These are phyloP conservation scores for Xylariaceae sp. DNA, from an alignment of 2,329 filamentous ascomycete species.

Conservation along the genomic window DNA sequence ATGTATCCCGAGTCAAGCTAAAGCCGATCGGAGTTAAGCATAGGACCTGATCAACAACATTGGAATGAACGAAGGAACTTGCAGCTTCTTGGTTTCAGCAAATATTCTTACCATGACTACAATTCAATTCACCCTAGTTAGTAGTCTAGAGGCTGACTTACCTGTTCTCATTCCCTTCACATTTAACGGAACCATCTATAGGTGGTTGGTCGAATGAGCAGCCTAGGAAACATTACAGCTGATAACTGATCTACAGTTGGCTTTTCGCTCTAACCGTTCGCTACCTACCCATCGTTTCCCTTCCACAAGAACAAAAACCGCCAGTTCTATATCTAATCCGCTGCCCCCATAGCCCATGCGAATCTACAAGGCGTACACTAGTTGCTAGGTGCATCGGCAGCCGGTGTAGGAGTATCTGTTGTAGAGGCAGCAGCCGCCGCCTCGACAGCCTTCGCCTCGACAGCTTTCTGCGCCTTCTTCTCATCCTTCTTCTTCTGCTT, in stretches of 20 bases:
- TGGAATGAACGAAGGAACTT: no score
- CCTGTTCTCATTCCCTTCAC: no score
- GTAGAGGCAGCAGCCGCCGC: slow-evolving; percentile 3
- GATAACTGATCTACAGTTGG: no score
- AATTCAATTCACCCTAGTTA: no score
- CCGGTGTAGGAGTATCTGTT: neutral
- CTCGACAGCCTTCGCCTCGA: slow-evolving; percentile 13
- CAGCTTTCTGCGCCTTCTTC: slow-evolving; percentile 37
- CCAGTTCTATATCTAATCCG: neutral
- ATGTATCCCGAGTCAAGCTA: neutral
- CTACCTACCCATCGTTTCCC: no score
- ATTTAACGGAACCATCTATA: no score
- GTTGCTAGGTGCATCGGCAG: neutral
- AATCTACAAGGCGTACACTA: neutral
- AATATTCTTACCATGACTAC: no score
- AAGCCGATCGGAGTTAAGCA: slow-evolving; percentile 7
- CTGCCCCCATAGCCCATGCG: neutral
- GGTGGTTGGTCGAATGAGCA: no score
- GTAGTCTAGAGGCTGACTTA: no score
- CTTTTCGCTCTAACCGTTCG: no score
- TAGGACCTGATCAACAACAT: no score
- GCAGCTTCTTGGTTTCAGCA: neutral
- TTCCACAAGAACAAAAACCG: neutral
- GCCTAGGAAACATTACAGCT: no score
- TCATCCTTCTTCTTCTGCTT: slow-evolving; percentile 47